Percentiles rank a stretch among this genome's conserved stretches.
Conservation (phyloP, 257 asterid genomes). For the Linaria vulgaris region DNA sequence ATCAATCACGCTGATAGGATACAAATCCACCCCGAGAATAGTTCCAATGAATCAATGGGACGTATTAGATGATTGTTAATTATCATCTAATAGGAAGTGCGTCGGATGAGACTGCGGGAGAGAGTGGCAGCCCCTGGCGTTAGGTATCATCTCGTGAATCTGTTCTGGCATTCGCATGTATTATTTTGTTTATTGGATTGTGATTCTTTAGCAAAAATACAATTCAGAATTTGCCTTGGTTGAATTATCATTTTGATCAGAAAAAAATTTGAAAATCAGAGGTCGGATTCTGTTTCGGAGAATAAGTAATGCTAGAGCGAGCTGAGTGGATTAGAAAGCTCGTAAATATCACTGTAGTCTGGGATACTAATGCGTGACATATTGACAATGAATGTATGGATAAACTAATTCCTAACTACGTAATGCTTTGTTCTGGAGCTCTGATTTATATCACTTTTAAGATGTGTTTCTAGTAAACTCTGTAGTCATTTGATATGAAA, state of each 20-base stretch:
- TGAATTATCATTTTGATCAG: background rate
- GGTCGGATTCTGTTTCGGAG: slow-evolving; percentile 22
- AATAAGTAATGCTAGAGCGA: too few relatives aligned
- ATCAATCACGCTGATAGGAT: slow-evolving; percentile 58
- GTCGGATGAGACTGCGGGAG: slow-evolving; percentile 49
- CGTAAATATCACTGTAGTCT: slow-evolving; percentile 19
- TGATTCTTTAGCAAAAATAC: too few relatives aligned
- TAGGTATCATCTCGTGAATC: slow-evolving; percentile 47
- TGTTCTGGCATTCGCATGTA: background rate
- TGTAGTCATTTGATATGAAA: slow-evolving; percentile 11
- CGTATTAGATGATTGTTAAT: too few relatives aligned
- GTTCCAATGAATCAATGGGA: slow-evolving; percentile 62
- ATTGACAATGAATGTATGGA: slow-evolving; percentile 16
- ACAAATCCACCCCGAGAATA: slow-evolving; percentile 46
- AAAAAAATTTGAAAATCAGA: slow-evolving; percentile 6
- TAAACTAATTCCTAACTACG: slow-evolving; percentile 3
- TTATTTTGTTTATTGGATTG: too few relatives aligned
- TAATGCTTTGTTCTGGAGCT: slow-evolving; percentile 3
- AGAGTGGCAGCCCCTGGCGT: slow-evolving; percentile 53
- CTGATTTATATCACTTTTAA: slow-evolving; percentile 10
- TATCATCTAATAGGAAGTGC: too few relatives aligned
- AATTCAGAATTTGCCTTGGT: background rate
- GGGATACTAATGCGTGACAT: background rate
- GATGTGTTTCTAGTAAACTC: background rate
- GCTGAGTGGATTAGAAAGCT: slow-evolving; percentile 22